Base-by-base conservation (phyloP, 163 green algal species). In the Chlorella variabilis region DNA sequence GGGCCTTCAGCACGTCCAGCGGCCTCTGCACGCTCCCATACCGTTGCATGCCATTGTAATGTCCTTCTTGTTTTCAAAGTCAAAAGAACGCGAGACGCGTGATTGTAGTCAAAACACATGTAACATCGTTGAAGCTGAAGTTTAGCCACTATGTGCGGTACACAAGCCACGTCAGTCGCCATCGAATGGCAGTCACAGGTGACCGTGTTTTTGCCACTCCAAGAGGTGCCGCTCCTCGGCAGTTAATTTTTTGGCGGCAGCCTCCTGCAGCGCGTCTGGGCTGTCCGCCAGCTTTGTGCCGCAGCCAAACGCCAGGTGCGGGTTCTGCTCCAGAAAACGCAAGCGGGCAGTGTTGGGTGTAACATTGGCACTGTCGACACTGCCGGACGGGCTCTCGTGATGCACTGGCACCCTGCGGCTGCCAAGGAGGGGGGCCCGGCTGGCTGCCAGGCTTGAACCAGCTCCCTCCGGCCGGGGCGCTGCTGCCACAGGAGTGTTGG, bases 141-240 rank as follows among this genome's bases (percentile, higher is more conserved):
- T 31, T 63, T 29, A n/a, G 54, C 23, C 62, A 70, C 29, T 48
- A 41, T 15, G 63, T 6, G n/a, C n/a, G 1, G 1, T 25, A 42
- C 61, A 68, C 4, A 27, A 34, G 15, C 29, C 67, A 61, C 31
- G 1, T 23, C 33, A n/a, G 18, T 27, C 13, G 70, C 2, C 48
- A 75, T 1, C 27, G 34, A 13, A 18, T 38, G 25, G 73, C 58
- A 81, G 25, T n/a, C n/a, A n/a, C n/a, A n/a, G n/a, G n/a, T n/a
- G n/a, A n/a, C n/a, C n/a, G n/a, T n/a, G n/a, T n/a, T n/a, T n/a
- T 4, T 38, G 4, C 78, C 78, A 84, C 25, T 84, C 78, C 29
- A 61, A 25, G 9, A 73, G 31, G 56, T 84, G 78, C 54, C 78
- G 51, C 56, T 84, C 78, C 54, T 71, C 78, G 0, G 78, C 78